phyloP scores from a whole-genome alignment of 2,329 filamentous ascomycete species.

The Geosmithia putterillii region DNA sequence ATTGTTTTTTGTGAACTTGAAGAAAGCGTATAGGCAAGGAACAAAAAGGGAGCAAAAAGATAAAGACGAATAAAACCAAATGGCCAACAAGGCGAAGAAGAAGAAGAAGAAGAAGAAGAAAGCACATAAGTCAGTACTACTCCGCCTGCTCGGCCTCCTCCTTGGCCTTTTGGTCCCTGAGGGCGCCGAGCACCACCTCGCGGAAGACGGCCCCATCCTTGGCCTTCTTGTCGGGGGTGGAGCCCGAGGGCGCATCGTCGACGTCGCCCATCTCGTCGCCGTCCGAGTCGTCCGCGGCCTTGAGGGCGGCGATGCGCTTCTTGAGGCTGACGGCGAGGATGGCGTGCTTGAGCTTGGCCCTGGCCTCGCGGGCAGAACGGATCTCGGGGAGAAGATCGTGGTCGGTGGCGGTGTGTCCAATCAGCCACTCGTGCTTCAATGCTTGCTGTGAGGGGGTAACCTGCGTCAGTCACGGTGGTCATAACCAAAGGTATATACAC shows the following conservation, averaged over 20 bases:
- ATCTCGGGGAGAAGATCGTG: conserved; percentile 98
- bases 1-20: too few relatives aligned
- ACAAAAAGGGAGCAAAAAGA: background rate
- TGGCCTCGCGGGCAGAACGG: conserved; percentile 74
- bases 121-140: background rate
- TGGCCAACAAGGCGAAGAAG: background rate
- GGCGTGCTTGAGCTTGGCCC: conserved; percentile 79
- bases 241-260: conserved; percentile 14
- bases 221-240: conserved; percentile 2
- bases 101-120: background rate
- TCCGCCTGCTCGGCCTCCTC: conserved; percentile 4
- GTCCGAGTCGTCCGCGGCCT: conserved; percentile 74
- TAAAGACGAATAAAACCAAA: background rate
- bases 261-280: conserved; percentile 62
- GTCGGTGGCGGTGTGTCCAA: conserved; percentile 80
- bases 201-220: conserved; percentile 6
- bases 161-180: conserved; percentile 5
- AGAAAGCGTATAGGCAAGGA: too few relatives aligned
- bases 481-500: background rate
- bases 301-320: conserved; percentile 90
- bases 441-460: conserved; percentile 43
- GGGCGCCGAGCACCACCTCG: conserved; percentile 4
- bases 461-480: background rate
- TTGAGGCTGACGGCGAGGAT: conserved; percentile 94
- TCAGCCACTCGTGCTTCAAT: conserved; percentile 77